Evolutionary conservation across 2,329 filamentous ascomycete genomes (phyloP), one percentile per base, ranked within the genome.

Genomic region (Ophiostoma montium): DNA sequence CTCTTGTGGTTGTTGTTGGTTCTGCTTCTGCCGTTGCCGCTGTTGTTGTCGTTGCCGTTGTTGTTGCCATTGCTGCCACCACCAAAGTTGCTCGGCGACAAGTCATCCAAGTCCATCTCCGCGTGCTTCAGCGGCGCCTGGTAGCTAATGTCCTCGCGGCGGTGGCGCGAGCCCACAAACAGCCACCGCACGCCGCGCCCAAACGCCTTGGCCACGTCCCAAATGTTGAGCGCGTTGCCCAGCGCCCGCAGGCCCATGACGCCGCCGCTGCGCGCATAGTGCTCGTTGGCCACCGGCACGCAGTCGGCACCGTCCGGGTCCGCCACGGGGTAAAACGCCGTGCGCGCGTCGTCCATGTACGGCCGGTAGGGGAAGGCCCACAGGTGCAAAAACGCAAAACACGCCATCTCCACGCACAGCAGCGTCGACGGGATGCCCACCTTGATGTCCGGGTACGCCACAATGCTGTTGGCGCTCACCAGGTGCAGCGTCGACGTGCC

Each of bases 381-480:
- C 15, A 92, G 65, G 62, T 94, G 87, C 48, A 94, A 65, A 41
- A 88, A 60, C 16, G 84, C 70, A 58, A 94, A 94, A 30, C 85
- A 67, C 9, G 84, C 78, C 87, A 94, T 94, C 64, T 94, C 87
- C 36, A 92, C 69, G 60, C 84, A 89, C 21, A 92, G 76, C 11
- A 94, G 69, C 47, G 90, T 67, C 27, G 80, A 80, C 0, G 87
- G 86, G 27, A 94, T 82, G 47, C 86, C 86, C 42, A 92, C 78
- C 60, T 86, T 84, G 57, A 94, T 71, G 61, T 94, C 87, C 1
- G 81, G 80, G 38, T 81, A 81, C 31, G 78, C 76, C 12, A 94
- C 64, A 32, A 73, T 71, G 1, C 70, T 63, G 39, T 72, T 81
- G 1, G 83, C 63, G 53, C 80, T 65, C 32, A 75, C 75, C 46